phyloP scores from a whole-genome alignment of 2,329 filamentous ascomycete genomes.

The Pyricularia sp. region DNA sequence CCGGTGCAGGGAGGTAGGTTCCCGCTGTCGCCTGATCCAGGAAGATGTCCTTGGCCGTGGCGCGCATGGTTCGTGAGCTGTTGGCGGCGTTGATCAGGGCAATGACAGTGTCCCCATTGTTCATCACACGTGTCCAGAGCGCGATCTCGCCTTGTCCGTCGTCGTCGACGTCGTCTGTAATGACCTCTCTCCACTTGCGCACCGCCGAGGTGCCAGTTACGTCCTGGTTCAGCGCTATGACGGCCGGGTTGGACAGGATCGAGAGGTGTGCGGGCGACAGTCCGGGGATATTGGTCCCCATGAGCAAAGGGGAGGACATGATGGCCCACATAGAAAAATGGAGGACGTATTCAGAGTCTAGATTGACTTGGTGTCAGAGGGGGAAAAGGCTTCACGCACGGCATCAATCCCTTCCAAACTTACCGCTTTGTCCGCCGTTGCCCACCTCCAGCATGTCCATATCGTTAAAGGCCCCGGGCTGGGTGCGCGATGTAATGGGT shows the following conservation, averaged over 20 bases:
- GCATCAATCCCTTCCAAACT: no score
- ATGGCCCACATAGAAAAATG: constrained; percentile 14
- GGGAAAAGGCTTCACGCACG: no score
- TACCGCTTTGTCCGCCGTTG: constrained; percentile 11
- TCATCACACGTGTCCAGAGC: constrained; percentile 27
- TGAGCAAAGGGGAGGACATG: constrained; percentile 12
- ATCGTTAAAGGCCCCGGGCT: constrained; percentile 11
- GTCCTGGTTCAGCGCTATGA: constrained; percentile 33
- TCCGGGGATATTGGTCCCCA: constrained; percentile 13
- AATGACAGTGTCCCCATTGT: constrained; percentile 20
- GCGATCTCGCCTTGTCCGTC: constrained; percentile 10
- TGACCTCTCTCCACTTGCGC: constrained; percentile 3
- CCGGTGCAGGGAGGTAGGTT: constrained; percentile 19
- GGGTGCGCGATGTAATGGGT: constrained; percentile 7
- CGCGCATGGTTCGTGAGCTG: constrained; percentile 33
- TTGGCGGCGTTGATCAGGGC: constrained; percentile 33
- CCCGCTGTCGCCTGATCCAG: constrained; percentile 31
- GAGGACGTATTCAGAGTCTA: constrained; percentile 11
- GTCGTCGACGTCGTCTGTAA: constrained; percentile 6
- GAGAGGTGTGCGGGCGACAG: constrained; percentile 22
- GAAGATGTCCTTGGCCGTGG: constrained; percentile 42
- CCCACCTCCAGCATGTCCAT: constrained; percentile 15
- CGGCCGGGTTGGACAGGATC: constrained; percentile 29
- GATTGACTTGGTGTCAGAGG: not conserved
- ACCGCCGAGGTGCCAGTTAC: constrained; percentile 26